Conservation (phyloP, 2,329 filamentous ascomycete genomes). For the Taxawa tesnikishii region DNA sequence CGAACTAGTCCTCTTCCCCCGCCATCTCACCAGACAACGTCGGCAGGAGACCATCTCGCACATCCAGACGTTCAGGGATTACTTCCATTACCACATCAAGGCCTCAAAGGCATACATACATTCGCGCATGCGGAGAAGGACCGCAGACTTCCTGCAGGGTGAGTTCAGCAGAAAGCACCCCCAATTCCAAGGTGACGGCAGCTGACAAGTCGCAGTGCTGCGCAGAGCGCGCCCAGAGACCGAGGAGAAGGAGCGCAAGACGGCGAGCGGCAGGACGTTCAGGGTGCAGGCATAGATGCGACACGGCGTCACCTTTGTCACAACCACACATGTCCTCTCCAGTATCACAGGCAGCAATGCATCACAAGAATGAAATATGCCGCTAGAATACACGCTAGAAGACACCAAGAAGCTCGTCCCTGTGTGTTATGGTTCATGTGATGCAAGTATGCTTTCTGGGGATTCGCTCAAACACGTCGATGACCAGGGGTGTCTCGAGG, state of each 20-base stretch:
- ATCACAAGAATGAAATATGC: too few species aligned
- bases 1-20: constrained; percentile 72
- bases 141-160: constrained; percentile 97
- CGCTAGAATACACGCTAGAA: too few species aligned
- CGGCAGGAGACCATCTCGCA: constrained; percentile 95
- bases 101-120: constrained; percentile 99
- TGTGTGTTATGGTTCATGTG: too few species aligned
- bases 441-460: too few species aligned
- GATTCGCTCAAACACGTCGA: too few species aligned
- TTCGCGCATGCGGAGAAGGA: constrained; percentile 93
- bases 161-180: constrained; percentile 19
- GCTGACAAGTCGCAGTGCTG: constrained; percentile 54
- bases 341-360: too few species aligned
- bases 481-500: too few species aligned
- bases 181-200: constrained; percentile 3
- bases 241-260: constrained; percentile 97
- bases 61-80: constrained; percentile 99
- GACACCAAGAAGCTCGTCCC: too few species aligned
- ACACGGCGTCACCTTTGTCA: too few species aligned
- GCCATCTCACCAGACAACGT: constrained; percentile 80
- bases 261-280: constrained; percentile 91
- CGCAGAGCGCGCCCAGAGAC: constrained; percentile 89
- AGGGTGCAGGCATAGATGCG: constrained; percentile 41
- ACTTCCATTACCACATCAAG: constrained; percentile 99
- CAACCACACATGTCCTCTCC: too few species aligned